Evolutionary conservation across 2,329 filamentous ascomycete genomes (phyloP).

Genomic region (Penicillium polonicum): DNA sequence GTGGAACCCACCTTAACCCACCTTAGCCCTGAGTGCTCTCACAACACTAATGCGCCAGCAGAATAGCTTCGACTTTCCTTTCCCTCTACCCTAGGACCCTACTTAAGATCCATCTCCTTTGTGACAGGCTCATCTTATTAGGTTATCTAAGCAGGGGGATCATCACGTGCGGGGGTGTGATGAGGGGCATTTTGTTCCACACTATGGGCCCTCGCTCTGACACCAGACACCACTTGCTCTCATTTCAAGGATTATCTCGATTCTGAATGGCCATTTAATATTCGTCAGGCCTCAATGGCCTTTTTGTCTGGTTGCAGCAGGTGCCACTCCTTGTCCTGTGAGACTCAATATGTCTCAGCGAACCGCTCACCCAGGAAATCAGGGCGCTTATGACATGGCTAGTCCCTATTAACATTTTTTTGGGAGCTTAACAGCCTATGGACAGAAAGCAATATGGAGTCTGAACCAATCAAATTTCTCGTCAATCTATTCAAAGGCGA

Average conservation of each 20-base stretch:
- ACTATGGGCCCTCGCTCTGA: constrained; percentile 5
- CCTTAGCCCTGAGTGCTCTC: background rate
- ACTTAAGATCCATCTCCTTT: background rate
- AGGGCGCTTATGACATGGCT: constrained; percentile 38
- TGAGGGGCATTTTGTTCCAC: constrained; percentile 21
- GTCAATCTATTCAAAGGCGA: constrained; percentile 22
- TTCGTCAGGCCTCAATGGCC: constrained; percentile 4
- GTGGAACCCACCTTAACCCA: background rate
- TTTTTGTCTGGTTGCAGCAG: constrained; percentile 11
- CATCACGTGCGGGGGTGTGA: constrained; percentile 17
- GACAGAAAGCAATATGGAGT: constrained; percentile 12
- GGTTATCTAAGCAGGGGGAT: constrained; percentile 10
- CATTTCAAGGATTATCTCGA: background rate
- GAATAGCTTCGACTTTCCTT: background rate
- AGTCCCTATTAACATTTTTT: constrained; percentile 26
- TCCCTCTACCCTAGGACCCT: too few relatives aligned
- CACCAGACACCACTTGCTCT: constrained; percentile 7
- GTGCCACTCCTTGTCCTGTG: constrained; percentile 10
- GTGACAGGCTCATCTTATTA: background rate
- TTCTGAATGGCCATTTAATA: constrained; percentile 8
- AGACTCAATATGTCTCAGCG: constrained; percentile 28
- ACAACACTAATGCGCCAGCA: background rate
- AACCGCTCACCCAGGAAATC: constrained; percentile 32
- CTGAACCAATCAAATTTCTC: constrained; percentile 24
- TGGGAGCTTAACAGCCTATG: constrained; percentile 27